Evolutionary conservation across 140 eudicot genomes (phyloP), one percentile per base, ranked within the genome.

Genomic region (Flaveria floridana): DNA sequence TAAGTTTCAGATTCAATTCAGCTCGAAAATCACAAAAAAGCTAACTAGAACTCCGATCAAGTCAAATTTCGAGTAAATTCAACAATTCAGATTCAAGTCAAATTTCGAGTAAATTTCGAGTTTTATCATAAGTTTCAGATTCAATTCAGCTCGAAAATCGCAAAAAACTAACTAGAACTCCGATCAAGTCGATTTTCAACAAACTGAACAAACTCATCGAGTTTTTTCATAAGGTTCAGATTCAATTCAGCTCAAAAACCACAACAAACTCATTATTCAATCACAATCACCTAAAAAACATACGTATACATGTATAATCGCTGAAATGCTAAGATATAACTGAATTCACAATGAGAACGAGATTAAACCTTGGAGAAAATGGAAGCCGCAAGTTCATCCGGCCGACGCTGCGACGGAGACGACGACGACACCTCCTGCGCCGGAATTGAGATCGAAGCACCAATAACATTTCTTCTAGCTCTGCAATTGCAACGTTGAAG

Each of bases 341-440:
- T 6, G 63, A 51, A 18, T 56, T 48, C 0, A 57, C 53, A 42
- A 61, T n/a, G 37, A 68, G 1, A 21, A 58, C 2, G 61, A 44
- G 55, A 57, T 56, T n/a, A 65, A 75, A 86, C 90, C 90, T 86
- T 86, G 2, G 90, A 86, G 13, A 86, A 48, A 66, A 86, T 78
- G 76, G 79, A 67, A 20, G 79, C 84, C 8, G 84, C 90, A 34
- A 86, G 80, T 66, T 86, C 87, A 76, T 83, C 86, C 0, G 84
- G 88, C 70, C 68, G 79, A 34, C 75, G 80, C 52, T 66, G 76
- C 39, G 74, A 53, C 13, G 82, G 20, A 7, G 82, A 71, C 23
- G 73, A 52, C 14, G 82, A 25, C 12, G 83, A 71, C 3, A 79
- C 71, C 72, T 55, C 75, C 44, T 85, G 87, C 0, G 72, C 77